Percentiles rank a stretch among this genome's conserved stretches.
Conservation (phyloP, 2,329 filamentous ascomycete species). For the Daldinia sp. region DNA sequence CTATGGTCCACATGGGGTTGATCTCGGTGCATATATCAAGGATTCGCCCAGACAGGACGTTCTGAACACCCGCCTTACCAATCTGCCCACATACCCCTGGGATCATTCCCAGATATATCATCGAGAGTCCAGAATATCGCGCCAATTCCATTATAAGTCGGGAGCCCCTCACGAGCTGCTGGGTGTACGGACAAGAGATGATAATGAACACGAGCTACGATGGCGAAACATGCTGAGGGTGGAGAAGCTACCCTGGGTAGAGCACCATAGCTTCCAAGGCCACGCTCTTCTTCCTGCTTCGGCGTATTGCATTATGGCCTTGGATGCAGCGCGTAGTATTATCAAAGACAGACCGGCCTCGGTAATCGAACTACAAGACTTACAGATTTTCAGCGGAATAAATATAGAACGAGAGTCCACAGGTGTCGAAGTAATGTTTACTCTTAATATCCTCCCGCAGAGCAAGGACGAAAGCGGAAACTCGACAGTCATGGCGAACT, state of each 20-base stretch:
- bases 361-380: conserved; percentile 46
- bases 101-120: conserved; percentile 60
- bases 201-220: conserved; percentile 52
- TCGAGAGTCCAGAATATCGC: conserved; percentile 59
- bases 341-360: conserved; percentile 44
- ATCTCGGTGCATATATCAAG: conserved; percentile 44
- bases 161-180: conserved; percentile 54
- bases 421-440: conserved; percentile 56
- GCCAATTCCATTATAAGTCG: conserved; percentile 53
- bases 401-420: conserved; percentile 48
- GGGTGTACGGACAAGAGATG: conserved; percentile 54
- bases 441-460: conserved; percentile 46
- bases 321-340: conserved; percentile 57
- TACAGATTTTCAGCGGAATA: conserved; percentile 49
- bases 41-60: conserved; percentile 33
- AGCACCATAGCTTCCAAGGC: conserved; percentile 58
- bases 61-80: conserved; percentile 30
- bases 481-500: conserved; percentile 48
- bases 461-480: conserved; percentile 15
- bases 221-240: conserved; percentile 58
- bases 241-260: conserved; percentile 56
- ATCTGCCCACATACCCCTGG: conserved; percentile 62
- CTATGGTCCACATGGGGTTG: conserved; percentile 34
- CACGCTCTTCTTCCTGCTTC: conserved; percentile 61
- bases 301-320: conserved; percentile 61